Base-by-base conservation (phyloP, 306 rosid genomes). In the Abrus precatorius region DNA sequence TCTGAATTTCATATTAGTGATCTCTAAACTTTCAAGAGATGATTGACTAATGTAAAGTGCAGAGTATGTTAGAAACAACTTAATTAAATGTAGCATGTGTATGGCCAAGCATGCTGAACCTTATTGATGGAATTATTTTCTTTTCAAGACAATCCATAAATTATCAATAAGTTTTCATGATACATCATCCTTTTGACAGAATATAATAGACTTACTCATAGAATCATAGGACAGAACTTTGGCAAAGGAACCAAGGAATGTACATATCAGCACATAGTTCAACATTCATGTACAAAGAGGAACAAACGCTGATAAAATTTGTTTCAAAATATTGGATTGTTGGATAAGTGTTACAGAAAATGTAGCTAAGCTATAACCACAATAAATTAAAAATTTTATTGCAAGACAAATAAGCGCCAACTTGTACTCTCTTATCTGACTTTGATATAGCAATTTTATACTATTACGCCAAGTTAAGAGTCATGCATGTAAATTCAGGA, bases 101-200 rank as follows among this genome's bases (percentile, higher is more conserved):
- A 75, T 45, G 72, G 30, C 34, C 69, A 14, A 62, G 14, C 53
- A 67, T 47, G 61, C 61, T 75, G 52, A 72, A 38, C 34, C 55
- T 32, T 14, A 38, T 49, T 43, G 69, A 69, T 69, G 65, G 20
- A 33, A 53, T 4, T 70, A 59, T 56, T 45, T 52, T 61, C 44
- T 53, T 20, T 75, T 48, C 59, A 32, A 59, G 61, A 55, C 61
- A 41, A 38, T 33, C n/a, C 50, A 61, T 45, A 52, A 54, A 69
- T 11, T 53, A 27, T 28, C 47, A 11, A 6, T 32, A 72, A 57
- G 84, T 52, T 72, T 40, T 50, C 48, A 72, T 7, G 33, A 70
- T 72, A 56, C 66, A 65, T 65, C 69, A 67, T 57, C 72, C 62
- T 45, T 84, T 69, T 75, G 84, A 59, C 62, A 69, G 27, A 76